Evolutionary conservation across 192 early-diverging fungal genomes (phyloP).

Genomic region (Backusella westeae): DNA sequence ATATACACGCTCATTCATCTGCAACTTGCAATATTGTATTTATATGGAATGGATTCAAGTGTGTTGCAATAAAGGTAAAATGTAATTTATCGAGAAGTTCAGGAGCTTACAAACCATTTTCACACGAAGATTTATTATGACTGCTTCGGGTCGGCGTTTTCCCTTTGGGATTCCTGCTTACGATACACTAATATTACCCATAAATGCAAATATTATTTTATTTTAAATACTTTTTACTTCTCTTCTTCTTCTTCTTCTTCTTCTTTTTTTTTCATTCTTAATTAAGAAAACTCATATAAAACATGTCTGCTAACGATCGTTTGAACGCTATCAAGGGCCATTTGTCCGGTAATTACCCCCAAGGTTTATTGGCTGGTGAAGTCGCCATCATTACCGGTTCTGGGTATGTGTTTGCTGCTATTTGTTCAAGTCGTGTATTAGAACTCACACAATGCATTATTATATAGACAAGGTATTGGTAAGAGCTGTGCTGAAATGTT

Average conservation of each 20-base stretch:
- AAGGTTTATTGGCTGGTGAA: slow-evolving; percentile 53
- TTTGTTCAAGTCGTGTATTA: background rate
- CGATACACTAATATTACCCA: background rate
- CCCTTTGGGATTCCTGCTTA: background rate
- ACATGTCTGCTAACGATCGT: slow-evolving; percentile 38
- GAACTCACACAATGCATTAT: background rate
- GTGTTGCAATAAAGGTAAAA: no score
- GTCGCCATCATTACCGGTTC: slow-evolving; percentile 67
- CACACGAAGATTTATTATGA: background rate
- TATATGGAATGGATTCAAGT: no score
- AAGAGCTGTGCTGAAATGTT: slow-evolving; percentile 88
- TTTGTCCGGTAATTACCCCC: slow-evolving; percentile 44
- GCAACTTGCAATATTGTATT: no score
- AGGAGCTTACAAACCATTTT: background rate
- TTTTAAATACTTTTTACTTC: background rate
- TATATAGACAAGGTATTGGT: slow-evolving; percentile 73
- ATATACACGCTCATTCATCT: no score
- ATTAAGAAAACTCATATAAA: background rate
- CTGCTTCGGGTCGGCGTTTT: slow-evolving; percentile 4
- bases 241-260: slow-evolving; percentile 7
- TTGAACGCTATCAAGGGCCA: slow-evolving; percentile 38
- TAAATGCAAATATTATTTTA: background rate
- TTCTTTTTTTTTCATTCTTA: background rate
- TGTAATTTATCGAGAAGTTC: no score
- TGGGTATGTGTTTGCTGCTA: slow-evolving; percentile 38